These are phyloP conservation scores for Metschnikowia bowlesiae DNA, from an alignment of 805 yeast genomes.

Conservation along the genomic window DNA sequence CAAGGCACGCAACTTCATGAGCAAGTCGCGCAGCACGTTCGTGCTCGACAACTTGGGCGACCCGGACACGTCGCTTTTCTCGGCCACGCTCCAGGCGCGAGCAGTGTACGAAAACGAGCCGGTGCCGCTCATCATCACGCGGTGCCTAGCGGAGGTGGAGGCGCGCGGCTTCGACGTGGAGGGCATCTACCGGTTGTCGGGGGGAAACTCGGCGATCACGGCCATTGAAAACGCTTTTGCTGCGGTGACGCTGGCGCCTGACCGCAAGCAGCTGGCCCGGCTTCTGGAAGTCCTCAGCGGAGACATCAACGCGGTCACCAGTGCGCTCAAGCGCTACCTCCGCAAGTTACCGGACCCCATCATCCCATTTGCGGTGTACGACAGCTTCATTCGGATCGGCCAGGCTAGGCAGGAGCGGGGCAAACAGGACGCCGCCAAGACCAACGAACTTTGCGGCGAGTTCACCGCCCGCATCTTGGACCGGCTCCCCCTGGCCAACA, in stretches of 20 bases:
- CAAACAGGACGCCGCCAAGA: neutral
- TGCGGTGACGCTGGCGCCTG: conserved; percentile 24
- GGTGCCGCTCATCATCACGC: conserved; percentile 68
- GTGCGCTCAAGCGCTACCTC: conserved; percentile 81
- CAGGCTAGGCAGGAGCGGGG: conserved; percentile 18
- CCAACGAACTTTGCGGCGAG: conserved; percentile 30
- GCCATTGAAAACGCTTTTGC: conserved; percentile 41
- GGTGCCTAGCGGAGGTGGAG: conserved; percentile 77
- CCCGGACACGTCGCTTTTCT: conserved; percentile 32
- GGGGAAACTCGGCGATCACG: conserved; percentile 66
- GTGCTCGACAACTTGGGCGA: conserved; percentile 36
- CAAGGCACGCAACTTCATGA: conserved; percentile 16
- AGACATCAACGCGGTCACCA: conserved; percentile 84
- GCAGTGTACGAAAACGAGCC: conserved; percentile 54
- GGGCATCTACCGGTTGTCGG: conserved; percentile 89
- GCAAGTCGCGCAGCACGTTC: conserved; percentile 47
- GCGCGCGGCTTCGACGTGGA: conserved; percentile 68
- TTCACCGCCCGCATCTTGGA: conserved; percentile 42
- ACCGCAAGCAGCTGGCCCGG: conserved; percentile 30
- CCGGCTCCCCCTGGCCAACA: conserved; percentile 65
- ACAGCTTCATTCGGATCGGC: conserved; percentile 53
- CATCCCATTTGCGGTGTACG: conserved; percentile 66
- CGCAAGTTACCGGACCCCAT: conserved; percentile 83
- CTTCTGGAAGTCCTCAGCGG: conserved; percentile 41
- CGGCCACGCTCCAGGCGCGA: conserved; percentile 59